Base-by-base conservation (phyloP, 2,329 filamentous ascomycete species). In the Curvularia lunata region DNA sequence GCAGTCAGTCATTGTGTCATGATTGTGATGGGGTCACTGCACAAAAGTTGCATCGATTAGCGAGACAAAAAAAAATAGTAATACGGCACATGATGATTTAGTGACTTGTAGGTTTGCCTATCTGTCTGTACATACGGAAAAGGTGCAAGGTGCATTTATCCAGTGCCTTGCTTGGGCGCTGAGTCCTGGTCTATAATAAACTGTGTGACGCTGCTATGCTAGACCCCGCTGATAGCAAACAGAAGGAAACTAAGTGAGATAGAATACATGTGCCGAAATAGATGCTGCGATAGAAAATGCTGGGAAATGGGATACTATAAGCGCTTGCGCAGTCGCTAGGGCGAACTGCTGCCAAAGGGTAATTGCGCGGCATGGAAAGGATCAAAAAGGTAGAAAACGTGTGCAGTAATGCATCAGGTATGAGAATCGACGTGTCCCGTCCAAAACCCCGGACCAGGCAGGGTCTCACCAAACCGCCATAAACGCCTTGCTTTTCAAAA, bases 401-500 rank as follows among this genome's bases (percentile, higher is more conserved):
- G 41, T 58, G 43, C 48, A 58, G 50, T 43, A 8, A 55, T 47
- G 52, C 52, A 51, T 42, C 41, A 48, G 41, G 30, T 55, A 54
- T 58, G 56, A 47, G 30, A 37, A 41, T 43, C 41, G 48, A 34
- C 30, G 48, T 52, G 43, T 54, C 46, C 56, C 34, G 25, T 55
- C 43, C 27, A 42, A 48, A 40, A 51, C 50, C 52, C 46, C 27
- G 42, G 30, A 41, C 21, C 51, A 49, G 48, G 50, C 27, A 43
- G 37, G 28, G 47, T 32, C 27, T 43, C 48, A 46, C 19, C 41
- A 52, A 49, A 34, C 48, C 45, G 38, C 42, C 28, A 41, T 37
- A 25, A 66, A 71, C 67, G 62, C 65, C 68, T 54, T 66, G 63
- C 65, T 67, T 68, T 64, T 65, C 54, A 56, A 53, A 58, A 34